Conservation (phyloP, 805 yeast species). For the Saccharomycopsis lassenensis region DNA sequence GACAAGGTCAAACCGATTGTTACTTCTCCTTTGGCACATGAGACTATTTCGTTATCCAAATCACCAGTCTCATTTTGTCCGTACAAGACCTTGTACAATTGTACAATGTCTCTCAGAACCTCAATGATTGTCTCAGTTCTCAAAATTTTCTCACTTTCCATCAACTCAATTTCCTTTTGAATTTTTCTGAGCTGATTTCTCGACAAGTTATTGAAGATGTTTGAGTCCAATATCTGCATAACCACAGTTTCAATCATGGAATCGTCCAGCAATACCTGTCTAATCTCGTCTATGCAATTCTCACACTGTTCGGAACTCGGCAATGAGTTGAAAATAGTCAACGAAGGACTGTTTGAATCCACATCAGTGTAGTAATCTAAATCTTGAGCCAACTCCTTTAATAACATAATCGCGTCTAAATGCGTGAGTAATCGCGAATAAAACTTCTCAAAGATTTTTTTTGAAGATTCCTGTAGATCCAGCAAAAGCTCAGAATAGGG, state of each 20-base stretch:
- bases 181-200: slow-evolving; percentile 14
- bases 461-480: slow-evolving; percentile 10
- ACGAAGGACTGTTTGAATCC: not conserved
- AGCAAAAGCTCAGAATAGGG: slow-evolving; percentile 10
- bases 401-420: slow-evolving; percentile 8
- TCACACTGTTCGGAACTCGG: slow-evolving; percentile 17
- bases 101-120: slow-evolving; percentile 10
- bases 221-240: slow-evolving; percentile 12
- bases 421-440: slow-evolving; percentile 13
- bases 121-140: slow-evolving; percentile 14
- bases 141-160: slow-evolving; percentile 16
- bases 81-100: slow-evolving; percentile 13
- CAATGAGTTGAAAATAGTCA: slow-evolving; percentile 3
- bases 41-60: slow-evolving; percentile 11
- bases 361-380: slow-evolving; percentile 7
- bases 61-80: slow-evolving; percentile 2
- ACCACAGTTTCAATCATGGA: slow-evolving; percentile 17
- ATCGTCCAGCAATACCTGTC: slow-evolving; percentile 14
- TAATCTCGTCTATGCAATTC: slow-evolving; percentile 13
- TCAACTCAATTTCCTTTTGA: slow-evolving; percentile 13
- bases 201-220: slow-evolving; percentile 19
- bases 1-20: slow-evolving; percentile 9
- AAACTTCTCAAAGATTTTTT: too few species aligned
- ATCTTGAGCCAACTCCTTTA: slow-evolving; percentile 15
- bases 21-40: slow-evolving; percentile 16